Base-by-base conservation (phyloP, 352 stramenopile genomes). In the Phytophthora vignae region DNA sequence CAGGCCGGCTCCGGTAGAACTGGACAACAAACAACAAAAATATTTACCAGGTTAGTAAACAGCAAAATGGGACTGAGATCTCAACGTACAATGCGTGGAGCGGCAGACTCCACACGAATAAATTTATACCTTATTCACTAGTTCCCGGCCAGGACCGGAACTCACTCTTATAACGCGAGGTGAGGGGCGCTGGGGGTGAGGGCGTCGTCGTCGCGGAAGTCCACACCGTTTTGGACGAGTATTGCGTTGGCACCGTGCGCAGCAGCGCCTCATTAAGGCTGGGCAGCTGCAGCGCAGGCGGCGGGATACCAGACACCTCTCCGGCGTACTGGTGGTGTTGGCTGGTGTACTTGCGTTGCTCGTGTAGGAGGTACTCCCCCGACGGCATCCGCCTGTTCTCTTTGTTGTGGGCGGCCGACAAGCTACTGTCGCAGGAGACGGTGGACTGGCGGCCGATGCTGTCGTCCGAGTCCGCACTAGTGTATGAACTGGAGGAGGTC, bases 391-490 rank as follows among this genome's bases (percentile, higher is more conserved):
- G 68, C 40, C 33, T 42, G 44, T 81, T 81, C 55, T 80, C 72
- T 69, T 73, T 78, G 55, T 73, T 76, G 36, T 72, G 63, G 10
- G 29, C 31, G 27, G 48, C 12, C 3, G 74, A 82, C 21, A 79
- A 69, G 55, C 72, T 74, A 42, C 76, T 80, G 56, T 86, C 74
- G 31, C 70, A 77, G 19, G 78, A 71, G 21, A 76, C 44, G 0
- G 79, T 77, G 2, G 78, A 79, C 19, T 72, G 67, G 14, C 74
- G 69, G 44, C 78, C 83, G n/a, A 79, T 61, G 38, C 81, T 89
- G 52, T 85, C 79, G 63, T 89, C 81, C 40, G 81, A 91, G 58
- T 89, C 83, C 1, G 53, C 71, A 14, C 69, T 79, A 3, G 62
- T 48, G 10, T 71, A 67, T 29, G 71, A 73, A 15, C 65, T 69